These are phyloP conservation scores for Acacia pycnantha DNA, from an alignment of 331 rosid species.

Conservation along the genomic window DNA sequence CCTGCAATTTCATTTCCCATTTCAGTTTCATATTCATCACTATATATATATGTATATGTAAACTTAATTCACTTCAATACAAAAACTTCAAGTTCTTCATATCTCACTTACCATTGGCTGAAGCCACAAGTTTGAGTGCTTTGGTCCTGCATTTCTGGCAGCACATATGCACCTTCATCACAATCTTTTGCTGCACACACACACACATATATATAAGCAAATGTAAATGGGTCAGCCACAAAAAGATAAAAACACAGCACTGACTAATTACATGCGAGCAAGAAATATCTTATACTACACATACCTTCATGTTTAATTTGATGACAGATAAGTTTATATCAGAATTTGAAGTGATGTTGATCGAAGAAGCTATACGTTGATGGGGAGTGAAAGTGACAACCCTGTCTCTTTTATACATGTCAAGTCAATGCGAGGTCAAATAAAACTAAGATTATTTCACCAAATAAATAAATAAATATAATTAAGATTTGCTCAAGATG, in stretches of 20 bases:
- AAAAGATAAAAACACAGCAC: background rate
- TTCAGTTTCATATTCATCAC: too few relatives aligned
- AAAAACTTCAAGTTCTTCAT: background rate
- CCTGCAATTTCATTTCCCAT: too few relatives aligned
- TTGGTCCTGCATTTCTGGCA: slow-evolving; percentile 41
- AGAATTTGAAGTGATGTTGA: background rate
- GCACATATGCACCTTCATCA: slow-evolving; percentile 42
- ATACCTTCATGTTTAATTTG: background rate
- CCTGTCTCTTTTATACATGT: background rate
- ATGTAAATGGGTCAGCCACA: background rate
- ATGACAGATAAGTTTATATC: background rate
- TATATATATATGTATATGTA: too few relatives aligned
- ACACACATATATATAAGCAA: too few relatives aligned
- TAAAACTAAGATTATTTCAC: background rate
- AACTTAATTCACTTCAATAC: background rate
- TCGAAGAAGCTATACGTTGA: background rate
- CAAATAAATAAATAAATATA: too few relatives aligned
- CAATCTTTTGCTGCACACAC: slow-evolving; percentile 39
- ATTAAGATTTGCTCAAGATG: too few relatives aligned
- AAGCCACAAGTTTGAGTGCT: slow-evolving; percentile 41
- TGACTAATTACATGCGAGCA: background rate
- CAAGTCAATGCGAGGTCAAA: background rate
- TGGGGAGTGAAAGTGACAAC: background rate
- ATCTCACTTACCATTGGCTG: slow-evolving; percentile 28
- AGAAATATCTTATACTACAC: background rate